Base-by-base conservation (phyloP, 1,139 yeast species). In the Saccharomyces hybrid region DNA sequence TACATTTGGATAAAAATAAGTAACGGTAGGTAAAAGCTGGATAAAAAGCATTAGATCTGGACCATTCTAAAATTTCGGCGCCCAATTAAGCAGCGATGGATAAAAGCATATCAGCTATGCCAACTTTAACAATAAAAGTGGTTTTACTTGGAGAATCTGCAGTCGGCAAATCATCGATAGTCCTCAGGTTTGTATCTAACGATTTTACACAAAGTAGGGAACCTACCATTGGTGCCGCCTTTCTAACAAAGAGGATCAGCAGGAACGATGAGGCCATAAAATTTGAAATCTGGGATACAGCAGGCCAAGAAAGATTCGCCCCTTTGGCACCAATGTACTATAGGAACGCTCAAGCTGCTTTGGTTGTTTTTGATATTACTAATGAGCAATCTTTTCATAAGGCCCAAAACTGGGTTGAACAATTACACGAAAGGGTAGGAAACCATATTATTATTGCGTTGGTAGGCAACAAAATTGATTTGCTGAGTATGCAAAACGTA, bases 231-330 rank as follows among this genome's bases (percentile, higher is more conserved):
- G 99, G 99, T 13, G 99, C 99, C 5, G 99, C 98, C 0, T 93
- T 93, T 68, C 75, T 93, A 57, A 93, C 99, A 34, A 98, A 93
- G 71, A 85, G 95, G 68, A 93, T 97, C 68, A 84, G 90, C 34
- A 85, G 93, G 64, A 95, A 95, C 41, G 90, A 88, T 60, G 82
- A 88, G 62, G 88, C 95, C 16, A 90, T 93, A 68, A 93, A 93
- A 70, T 93, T 90, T 72, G 99, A 93, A 71, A 93, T 93, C 59
- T 93, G 98, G 98, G 99, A 93, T 70, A 93, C 99, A 11, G 99
- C 99, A 0, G 99, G 99, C 20, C 99, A 93, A 73, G 99, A 93
- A 71, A 76, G 99, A 59, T 93, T 93, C 75, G 97, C 98, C 3
- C 86, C 95, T 41, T 78, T 93, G 67, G 98, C 98, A 1, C 99